Evolutionary conservation across 345 rosid species (phyloP).

Genomic region (Odontarrhena argentea): DNA sequence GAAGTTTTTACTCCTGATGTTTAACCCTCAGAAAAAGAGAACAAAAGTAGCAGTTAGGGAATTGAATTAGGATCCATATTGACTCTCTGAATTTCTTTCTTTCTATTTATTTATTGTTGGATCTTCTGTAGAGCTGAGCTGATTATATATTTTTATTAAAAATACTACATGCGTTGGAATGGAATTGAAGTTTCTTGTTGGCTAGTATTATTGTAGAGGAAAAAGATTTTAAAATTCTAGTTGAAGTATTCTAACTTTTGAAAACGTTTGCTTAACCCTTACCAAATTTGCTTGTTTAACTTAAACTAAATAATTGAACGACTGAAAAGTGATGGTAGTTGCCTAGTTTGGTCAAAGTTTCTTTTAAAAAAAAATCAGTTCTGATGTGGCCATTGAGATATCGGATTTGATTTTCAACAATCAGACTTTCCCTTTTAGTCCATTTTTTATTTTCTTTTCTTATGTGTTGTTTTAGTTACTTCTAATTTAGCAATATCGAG

Average conservation of each 20-base stretch:
- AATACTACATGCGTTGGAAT: conserved; percentile 11
- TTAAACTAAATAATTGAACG: no score
- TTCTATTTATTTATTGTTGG: neutral
- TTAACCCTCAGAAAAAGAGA: conserved; percentile 1
- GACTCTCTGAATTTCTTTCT: neutral
- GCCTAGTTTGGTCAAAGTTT: no score
- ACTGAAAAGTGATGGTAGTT: no score
- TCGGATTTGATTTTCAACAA: no score
- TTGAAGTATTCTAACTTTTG: neutral
- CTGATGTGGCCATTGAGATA: no score
- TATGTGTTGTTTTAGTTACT: no score
- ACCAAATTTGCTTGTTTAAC: no score
- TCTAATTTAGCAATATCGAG: no score
- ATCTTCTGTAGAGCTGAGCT: conserved; percentile 16
- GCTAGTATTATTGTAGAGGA: neutral
- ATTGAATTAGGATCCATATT: conserved; percentile 15
- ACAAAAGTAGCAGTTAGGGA: neutral
- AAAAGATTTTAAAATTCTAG: neutral
- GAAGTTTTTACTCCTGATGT: neutral
- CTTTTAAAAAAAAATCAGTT: no score
- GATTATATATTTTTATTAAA: conserved; percentile 5
- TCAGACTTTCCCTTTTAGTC: no score
- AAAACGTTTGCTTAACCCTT: neutral
- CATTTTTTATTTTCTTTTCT: no score
- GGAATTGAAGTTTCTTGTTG: conserved; percentile 9